Evolutionary conservation across 2,329 filamentous ascomycete species (phyloP).

Genomic region (Calonectria hongkongensis): DNA sequence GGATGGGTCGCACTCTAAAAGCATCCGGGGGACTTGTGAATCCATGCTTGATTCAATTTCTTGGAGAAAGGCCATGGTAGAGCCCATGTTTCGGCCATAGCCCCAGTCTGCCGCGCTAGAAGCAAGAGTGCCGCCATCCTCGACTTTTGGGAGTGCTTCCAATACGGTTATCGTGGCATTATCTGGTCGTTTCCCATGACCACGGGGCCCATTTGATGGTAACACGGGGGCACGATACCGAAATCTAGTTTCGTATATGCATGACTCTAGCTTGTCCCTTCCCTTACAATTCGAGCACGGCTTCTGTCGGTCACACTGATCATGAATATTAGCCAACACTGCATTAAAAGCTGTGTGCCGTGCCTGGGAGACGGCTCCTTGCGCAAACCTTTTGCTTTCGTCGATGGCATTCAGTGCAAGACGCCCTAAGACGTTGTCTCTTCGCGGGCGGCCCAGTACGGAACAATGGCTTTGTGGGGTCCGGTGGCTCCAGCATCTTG

Average conservation of each 20-base stretch:
- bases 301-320: constrained; percentile 75
- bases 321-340: constrained; percentile 28
- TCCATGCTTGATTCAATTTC: constrained; percentile 69
- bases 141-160: constrained; percentile 28
- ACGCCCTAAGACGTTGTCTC: constrained; percentile 76
- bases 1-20: constrained; percentile 18
- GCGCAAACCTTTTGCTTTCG: constrained; percentile 75
- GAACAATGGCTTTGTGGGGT: constrained; percentile 19
- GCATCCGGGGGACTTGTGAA: constrained; percentile 43
- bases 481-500: neutral
- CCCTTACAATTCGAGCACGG: constrained; percentile 77
- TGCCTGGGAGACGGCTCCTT: neutral
- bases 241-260: constrained; percentile 73
- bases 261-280: constrained; percentile 73
- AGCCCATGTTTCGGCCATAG: constrained; percentile 70
- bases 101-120: constrained; percentile 71
- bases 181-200: constrained; percentile 7
- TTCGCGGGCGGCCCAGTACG: constrained; percentile 68
- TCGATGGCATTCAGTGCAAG: constrained; percentile 78
- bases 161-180: neutral
- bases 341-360: neutral
- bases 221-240: constrained; percentile 56
- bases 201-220: constrained; percentile 6
- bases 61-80: constrained; percentile 73
- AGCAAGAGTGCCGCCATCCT: constrained; percentile 58